Conservation (phyloP, 371 early-diverging fungal species). For the Lichtheimia ramosa region DNA sequence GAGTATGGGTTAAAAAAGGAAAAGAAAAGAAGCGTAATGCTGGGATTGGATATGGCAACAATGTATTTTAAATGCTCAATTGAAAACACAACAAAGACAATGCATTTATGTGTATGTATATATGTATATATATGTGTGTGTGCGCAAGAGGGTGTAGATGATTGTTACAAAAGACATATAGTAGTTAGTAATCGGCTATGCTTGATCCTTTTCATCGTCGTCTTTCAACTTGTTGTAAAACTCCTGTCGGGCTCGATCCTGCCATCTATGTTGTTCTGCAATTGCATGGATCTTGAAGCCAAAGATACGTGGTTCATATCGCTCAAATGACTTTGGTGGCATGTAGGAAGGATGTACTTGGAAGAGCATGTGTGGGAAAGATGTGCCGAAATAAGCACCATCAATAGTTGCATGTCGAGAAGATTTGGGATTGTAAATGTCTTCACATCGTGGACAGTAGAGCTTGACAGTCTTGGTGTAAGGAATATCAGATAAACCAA, state of each 20-base stretch:
- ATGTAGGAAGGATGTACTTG: conserved; percentile 85
- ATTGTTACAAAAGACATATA: too few relatives aligned
- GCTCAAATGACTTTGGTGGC: conserved; percentile 66
- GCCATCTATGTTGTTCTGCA: conserved; percentile 86
- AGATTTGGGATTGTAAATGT: conserved; percentile 92
- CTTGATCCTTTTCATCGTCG: conserved; percentile 12
- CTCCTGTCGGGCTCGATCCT: conserved; percentile 80
- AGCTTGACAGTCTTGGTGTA: conserved; percentile 84
- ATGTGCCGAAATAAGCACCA: conserved; percentile 97
- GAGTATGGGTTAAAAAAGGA: too few relatives aligned
- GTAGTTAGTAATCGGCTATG: too few relatives aligned
- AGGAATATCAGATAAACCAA: conserved; percentile 88
- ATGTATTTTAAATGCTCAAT: neutral
- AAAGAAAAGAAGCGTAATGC: too few relatives aligned
- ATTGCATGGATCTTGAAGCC: conserved; percentile 92
- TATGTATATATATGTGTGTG: too few relatives aligned
- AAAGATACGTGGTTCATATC: conserved; percentile 94
- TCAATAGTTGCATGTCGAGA: conserved; percentile 83
- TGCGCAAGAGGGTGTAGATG: too few relatives aligned
- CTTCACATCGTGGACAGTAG: conserved; percentile 93
- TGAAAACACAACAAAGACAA: neutral
- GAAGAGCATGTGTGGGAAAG: conserved; percentile 96
- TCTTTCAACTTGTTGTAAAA: conserved; percentile 29
- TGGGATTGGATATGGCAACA: too few relatives aligned
- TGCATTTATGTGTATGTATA: too few relatives aligned